Evolutionary conservation across 306 rosid genomes (phyloP).

Genomic region (Ammopiptanthus mongolicus): DNA sequence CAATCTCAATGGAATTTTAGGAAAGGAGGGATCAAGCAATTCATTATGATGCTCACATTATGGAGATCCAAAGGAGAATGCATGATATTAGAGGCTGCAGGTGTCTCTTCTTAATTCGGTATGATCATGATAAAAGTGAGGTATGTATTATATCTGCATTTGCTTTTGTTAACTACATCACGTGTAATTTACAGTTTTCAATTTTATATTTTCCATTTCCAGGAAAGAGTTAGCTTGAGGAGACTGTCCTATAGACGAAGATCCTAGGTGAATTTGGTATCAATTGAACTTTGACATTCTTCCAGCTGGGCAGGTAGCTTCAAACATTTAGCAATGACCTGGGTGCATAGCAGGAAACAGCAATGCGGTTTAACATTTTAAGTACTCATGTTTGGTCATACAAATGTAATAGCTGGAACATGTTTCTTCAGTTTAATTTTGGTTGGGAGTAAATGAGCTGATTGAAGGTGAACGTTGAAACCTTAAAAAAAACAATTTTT

Average conservation of each 20-base stretch:
- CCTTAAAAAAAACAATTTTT: neutral
- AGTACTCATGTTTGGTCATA: neutral
- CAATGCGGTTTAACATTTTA: neutral
- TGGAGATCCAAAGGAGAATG: conserved; percentile 73
- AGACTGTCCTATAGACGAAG: conserved; percentile 68
- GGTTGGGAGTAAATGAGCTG: neutral
- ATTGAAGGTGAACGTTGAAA: neutral
- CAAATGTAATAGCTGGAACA: neutral
- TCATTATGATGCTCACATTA: conserved; percentile 73
- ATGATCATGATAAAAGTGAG: conserved; percentile 75
- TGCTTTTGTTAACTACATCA: neutral
- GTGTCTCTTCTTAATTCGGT: conserved; percentile 69
- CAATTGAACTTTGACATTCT: neutral
- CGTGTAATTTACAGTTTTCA: neutral
- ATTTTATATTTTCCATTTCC: neutral
- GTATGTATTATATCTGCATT: conserved; percentile 38
- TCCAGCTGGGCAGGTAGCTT: neutral
- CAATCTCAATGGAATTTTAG: conserved; percentile 29
- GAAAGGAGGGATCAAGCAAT: conserved; percentile 85
- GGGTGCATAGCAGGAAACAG: neutral
- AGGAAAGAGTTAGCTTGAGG: conserved; percentile 82
- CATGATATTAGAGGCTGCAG: conserved; percentile 97
- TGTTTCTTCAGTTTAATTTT: neutral
- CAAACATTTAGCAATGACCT: neutral
- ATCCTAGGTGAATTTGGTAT: neutral